Base-by-base conservation (phyloP, 805 yeast species). In the Candida montana region DNA sequence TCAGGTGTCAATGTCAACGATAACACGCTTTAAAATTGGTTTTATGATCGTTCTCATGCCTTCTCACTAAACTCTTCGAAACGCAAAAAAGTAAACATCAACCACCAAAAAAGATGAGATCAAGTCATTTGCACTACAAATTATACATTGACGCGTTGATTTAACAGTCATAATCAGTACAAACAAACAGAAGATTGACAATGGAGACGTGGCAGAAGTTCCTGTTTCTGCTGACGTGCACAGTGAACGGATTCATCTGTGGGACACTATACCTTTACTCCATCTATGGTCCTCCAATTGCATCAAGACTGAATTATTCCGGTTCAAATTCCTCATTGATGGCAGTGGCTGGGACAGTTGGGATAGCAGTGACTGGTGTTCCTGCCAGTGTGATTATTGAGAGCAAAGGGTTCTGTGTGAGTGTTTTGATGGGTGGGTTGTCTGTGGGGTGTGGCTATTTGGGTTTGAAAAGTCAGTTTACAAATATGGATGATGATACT, bases 221-320 rank as follows among this genome's bases (percentile, higher is more conserved):
- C 8, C 20, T 41, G 15, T 27, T 36, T 27, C 42, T 57, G 33
- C 11, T 42, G 13, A 40, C 54, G 8, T 52, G 59, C 19, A 44
- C 58, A 2, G 17, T 56, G 40, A 66, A 49, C 13, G 83, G 83
- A 11, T 59, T 81, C 36, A 73, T 74, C 15, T 77, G 86, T 51
- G 95, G 95, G 1, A 85, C 93, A 2, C 65, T 83, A 52, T 85
- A 85, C 60, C 64, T 84, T 35, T 85, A 79, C 61, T 79, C 86
- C 8, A 85, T 87, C 1, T 85, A 78, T 58, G 81, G 88, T 30
- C 91, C 95, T 0, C 93, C 85, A 57, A 68, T 83, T 41, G 85
- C 89, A 1, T 60, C 59, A 23, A 68, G 69, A 39, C 68, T 85
- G 40, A 62, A 63, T 17, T 76, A 85, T 50, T 57, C 76, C 1